These are phyloP conservation scores for Nymphaea thermarum DNA, from an alignment of 164 flowering plant species.

Conservation along the genomic window DNA sequence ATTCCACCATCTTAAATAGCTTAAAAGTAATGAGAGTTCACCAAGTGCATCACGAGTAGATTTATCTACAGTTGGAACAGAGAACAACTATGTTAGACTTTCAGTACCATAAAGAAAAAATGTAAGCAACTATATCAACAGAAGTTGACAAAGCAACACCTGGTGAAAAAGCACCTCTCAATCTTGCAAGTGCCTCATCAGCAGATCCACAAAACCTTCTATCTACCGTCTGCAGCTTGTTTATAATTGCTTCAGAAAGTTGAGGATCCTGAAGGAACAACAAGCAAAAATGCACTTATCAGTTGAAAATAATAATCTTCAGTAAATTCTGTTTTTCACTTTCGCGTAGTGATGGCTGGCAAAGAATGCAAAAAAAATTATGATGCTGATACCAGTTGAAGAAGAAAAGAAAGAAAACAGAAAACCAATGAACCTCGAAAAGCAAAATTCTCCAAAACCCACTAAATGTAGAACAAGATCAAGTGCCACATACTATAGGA, in stretches of 20 bases:
- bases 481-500: too few relatives aligned
- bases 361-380: too few relatives aligned
- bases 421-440: too few relatives aligned
- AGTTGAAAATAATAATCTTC: too few relatives aligned
- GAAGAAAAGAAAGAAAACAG: too few relatives aligned
- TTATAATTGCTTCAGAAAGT: constrained; percentile 68
- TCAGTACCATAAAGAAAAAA: not conserved
- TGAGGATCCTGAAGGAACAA: constrained; percentile 52
- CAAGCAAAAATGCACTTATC: not conserved
- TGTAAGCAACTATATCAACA: constrained; percentile 1
- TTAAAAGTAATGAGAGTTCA: constrained; percentile 59
- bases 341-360: too few relatives aligned
- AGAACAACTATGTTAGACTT: not conserved
- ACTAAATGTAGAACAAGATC: too few relatives aligned
- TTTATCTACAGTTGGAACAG: constrained; percentile 43
- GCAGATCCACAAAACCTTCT: constrained; percentile 83
- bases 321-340: too few relatives aligned
- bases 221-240: constrained; percentile 81
- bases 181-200: constrained; percentile 78
- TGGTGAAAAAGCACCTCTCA: constrained; percentile 84
- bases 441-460: too few relatives aligned
- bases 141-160: constrained; percentile 26
- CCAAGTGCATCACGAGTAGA: constrained; percentile 74
- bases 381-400: too few relatives aligned
- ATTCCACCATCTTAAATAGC: constrained; percentile 71